A percentile compares a stretch with the other conserved stretches of the same genome.
Conservation (phyloP, 169 alveolate genomes). For the Amoebophrya sp. region DNA sequence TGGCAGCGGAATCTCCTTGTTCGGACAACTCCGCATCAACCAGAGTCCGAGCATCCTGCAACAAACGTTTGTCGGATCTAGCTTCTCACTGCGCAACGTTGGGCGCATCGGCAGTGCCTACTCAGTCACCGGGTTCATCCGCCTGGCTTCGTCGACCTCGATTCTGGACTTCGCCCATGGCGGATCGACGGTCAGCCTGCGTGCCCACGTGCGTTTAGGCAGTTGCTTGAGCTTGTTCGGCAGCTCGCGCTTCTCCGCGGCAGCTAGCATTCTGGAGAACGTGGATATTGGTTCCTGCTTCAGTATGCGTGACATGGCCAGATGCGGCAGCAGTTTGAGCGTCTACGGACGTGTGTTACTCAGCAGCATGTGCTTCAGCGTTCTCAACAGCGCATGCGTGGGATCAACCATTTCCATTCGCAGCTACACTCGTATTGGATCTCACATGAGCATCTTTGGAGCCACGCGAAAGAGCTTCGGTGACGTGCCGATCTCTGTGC, state of each 20-base stretch:
- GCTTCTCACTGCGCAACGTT: slow-evolving; percentile 3
- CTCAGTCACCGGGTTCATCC: background rate
- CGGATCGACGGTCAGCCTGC: slow-evolving; percentile 17
- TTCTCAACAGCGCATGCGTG: background rate
- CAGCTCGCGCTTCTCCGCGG: background rate
- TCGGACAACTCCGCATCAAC: background rate
- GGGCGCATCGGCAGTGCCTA: background rate
- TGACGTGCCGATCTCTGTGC: slow-evolving; percentile 1
- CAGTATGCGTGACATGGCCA: background rate
- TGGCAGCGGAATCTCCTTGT: background rate
- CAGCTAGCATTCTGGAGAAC: background rate
- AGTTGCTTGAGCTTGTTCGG: background rate
- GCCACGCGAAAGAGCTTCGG: background rate
- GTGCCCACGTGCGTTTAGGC: slow-evolving; percentile 16
- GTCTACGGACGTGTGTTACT: background rate
- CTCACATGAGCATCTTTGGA: background rate
- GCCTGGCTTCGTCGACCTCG: background rate
- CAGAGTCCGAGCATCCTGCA: background rate
- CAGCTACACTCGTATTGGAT: background rate
- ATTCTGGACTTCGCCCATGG: background rate
- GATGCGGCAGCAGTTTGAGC: background rate
- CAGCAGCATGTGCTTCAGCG: background rate
- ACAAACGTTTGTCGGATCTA: background rate
- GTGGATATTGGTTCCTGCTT: background rate
- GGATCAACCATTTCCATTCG: slow-evolving; percentile 27